Base-by-base conservation (phyloP, 164 flowering plant genomes). In the Vitis riparia region DNA sequence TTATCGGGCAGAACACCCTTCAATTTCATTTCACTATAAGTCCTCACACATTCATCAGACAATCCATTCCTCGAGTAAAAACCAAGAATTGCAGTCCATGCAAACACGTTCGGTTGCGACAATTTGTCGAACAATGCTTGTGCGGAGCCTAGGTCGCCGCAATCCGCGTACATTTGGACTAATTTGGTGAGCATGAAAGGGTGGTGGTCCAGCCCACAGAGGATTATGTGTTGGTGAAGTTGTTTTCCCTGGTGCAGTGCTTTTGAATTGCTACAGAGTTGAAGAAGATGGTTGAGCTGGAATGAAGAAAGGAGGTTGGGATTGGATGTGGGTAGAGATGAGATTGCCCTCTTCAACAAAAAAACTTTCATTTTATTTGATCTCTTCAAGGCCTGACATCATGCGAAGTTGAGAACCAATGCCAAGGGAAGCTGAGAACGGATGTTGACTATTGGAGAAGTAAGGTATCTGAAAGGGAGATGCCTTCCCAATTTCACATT, bases 21-120 rank as follows among this genome's bases (percentile, higher is more conserved):
- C 2, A 58, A 51, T 62, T 51, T 75, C 83, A 87, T 77, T 30
- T 70, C 72, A 37, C 32, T 3, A 30, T 82, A 85, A 55, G 71
- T 61, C 19, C 9, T 1, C 8, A 87, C 7, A 62, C 87, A 85
- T 37, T 77, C 66, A 9, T 48, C 10, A 3, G 71, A 69, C 68
- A 72, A 69, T 13, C 82, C 84, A 23, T 75, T 75, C 53, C 86
- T 75, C 9, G 78, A 77, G 70, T 73, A 75, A 61, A 71, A 77
- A 0, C 77, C 76, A 2, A 88, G 65, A 47, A 85, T 65, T 2
- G 89, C 72, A n/a, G 90, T 86, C 84, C 87, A 86, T 0, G 87
- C 81, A 59, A 85, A 85, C 15, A 87, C 83, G 67, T 86, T 85
- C 59, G 82, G 82, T 51, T 76, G 79, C 27, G 77, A 73, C 82